These are phyloP conservation scores for Tulasnella sp. DNA, from an alignment of 768 basidiomycete genomes.

Conservation along the genomic window DNA sequence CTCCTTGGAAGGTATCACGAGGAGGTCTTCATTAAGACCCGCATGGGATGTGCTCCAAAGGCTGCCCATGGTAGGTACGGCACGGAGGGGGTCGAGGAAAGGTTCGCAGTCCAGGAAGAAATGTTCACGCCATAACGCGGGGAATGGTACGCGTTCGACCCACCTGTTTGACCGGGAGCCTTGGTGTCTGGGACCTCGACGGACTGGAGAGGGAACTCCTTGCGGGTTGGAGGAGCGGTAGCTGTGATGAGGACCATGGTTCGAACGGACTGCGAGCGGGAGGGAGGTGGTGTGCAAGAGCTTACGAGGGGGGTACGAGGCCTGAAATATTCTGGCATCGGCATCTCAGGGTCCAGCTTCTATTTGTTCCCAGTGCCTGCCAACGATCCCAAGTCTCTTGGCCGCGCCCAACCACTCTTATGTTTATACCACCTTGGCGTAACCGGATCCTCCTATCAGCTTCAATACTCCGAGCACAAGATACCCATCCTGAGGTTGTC, in stretches of 20 bases:
- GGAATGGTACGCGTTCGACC: background rate
- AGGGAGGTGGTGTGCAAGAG: background rate
- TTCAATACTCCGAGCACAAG: background rate
- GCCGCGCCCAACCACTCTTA: background rate
- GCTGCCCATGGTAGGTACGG: background rate
- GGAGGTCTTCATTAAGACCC: background rate
- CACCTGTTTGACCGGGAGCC: slow-evolving; percentile 35
- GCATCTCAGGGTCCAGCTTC: background rate
- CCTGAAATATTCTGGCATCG: background rate
- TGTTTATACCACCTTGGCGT: background rate
- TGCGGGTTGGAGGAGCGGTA: slow-evolving; percentile 16
- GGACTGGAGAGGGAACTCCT: slow-evolving; percentile 15
- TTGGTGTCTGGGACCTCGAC: slow-evolving; percentile 34
- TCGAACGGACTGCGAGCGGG: background rate
- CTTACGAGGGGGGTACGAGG: background rate
- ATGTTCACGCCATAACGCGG: slow-evolving; percentile 8
- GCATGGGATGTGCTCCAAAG: background rate
- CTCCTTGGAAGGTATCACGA: background rate
- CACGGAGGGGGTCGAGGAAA: background rate
- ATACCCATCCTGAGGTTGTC: no score
- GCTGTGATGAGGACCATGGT: slow-evolving; percentile 13
- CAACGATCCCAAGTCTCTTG: background rate
- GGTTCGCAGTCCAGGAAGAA: slow-evolving; percentile 3
- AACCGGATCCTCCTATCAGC: background rate
- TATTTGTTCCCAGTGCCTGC: background rate